Evolutionary conservation across 1,284 basidiomycete genomes (phyloP).

Genomic region (Pholiota adiposa): DNA sequence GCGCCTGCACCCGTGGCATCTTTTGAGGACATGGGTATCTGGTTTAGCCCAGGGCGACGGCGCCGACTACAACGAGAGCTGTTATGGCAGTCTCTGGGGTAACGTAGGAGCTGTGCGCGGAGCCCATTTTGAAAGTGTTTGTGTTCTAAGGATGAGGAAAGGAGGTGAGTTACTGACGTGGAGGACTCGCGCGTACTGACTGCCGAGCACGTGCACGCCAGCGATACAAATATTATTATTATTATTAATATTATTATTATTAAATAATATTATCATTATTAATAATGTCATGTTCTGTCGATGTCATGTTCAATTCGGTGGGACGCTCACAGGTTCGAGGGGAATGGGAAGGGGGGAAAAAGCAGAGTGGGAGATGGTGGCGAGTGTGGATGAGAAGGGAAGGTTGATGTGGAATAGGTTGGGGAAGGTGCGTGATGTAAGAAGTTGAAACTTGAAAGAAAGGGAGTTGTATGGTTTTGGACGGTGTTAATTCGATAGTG

Average conservation of each 20-base stretch:
- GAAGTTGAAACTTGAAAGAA: too few species aligned
- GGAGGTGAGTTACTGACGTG: background rate
- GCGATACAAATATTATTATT: too few species aligned
- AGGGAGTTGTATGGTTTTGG: too few species aligned
- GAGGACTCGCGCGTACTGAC: background rate
- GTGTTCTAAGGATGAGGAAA: background rate
- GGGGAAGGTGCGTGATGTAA: background rate
- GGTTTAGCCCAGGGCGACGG: conserved; percentile 45
- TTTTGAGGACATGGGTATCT: conserved; percentile 24
- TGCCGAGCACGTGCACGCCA: background rate
- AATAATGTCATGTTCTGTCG: too few species aligned
- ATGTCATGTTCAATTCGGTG: too few species aligned
- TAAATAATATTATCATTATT: too few species aligned
- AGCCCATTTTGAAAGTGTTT: conserved; percentile 45
- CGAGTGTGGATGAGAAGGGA: conserved; percentile 7
- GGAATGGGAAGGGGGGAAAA: background rate
- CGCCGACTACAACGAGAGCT: conserved; percentile 45
- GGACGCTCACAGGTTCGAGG: too few species aligned
- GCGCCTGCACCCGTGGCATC: conserved; percentile 9
- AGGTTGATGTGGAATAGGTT: conserved; percentile 3
- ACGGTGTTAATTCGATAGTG: too few species aligned
- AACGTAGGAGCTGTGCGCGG: conserved; percentile 45
- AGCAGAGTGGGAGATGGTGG: conserved; percentile 9
- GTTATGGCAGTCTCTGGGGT: conserved; percentile 45
- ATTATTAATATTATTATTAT: too few species aligned